A percentile compares a stretch with the other conserved stretches of the same genome.
phyloP scores from a whole-genome alignment of 257 asterid genomes.

The Jaltomata sinuosa region DNA sequence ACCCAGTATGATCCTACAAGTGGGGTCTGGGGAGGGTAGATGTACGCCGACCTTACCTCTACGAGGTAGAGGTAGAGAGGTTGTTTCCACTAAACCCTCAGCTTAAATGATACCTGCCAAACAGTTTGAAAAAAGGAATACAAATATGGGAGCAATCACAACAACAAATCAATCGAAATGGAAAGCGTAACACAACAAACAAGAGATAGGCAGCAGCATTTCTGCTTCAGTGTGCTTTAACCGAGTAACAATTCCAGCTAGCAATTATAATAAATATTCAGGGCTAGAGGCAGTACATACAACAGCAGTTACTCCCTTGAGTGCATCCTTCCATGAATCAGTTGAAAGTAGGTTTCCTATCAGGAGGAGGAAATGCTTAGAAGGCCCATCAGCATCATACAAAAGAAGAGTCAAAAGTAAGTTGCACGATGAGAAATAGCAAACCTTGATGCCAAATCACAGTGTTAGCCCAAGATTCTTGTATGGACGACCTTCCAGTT shows the following conservation, averaged over 20 bases:
- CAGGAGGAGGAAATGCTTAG: slow-evolving; percentile 7
- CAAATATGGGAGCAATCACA: too few species aligned
- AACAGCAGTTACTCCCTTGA: slow-evolving; percentile 87
- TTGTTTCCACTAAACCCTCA: too few species aligned
- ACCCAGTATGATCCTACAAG: too few species aligned
- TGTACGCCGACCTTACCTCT: too few species aligned
- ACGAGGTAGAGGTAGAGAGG: too few species aligned
- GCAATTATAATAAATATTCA: neutral
- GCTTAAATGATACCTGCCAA: too few species aligned
- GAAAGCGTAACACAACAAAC: too few species aligned
- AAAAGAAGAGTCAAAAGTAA: neutral
- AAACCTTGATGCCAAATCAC: slow-evolving; percentile 90
- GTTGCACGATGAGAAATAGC: neutral
- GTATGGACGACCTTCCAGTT: slow-evolving; percentile 66
- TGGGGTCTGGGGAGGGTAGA: too few species aligned
- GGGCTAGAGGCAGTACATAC: slow-evolving; percentile 36
- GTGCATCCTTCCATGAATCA: slow-evolving; percentile 84
- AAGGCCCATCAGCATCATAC: neutral
- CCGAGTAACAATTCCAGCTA: neutral
- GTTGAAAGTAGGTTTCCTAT: slow-evolving; percentile 74
- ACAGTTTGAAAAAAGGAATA: too few species aligned
- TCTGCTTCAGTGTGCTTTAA: neutral
- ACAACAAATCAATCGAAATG: too few species aligned
- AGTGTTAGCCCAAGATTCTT: slow-evolving; percentile 75
- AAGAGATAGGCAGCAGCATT: neutral